A percentile compares a stretch with the other conserved stretches of the same genome.
Conservation (phyloP, 192 early-diverging fungal genomes). For the Coemansia sp. region DNA sequence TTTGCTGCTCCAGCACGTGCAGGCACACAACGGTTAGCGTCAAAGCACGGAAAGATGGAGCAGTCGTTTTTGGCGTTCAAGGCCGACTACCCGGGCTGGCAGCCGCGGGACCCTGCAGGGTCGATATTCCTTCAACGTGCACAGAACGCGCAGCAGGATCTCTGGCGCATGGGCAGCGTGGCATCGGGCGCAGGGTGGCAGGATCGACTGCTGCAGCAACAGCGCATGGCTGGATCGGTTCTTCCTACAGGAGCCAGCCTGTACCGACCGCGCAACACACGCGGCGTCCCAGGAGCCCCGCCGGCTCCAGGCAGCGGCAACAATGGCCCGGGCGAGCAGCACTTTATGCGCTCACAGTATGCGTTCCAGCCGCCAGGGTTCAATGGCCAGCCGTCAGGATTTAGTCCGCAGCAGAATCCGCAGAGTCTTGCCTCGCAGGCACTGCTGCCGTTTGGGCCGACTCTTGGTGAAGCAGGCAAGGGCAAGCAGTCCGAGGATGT, state of each 20-base stretch:
- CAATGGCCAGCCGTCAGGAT: constrained; percentile 29
- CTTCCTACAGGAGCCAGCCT: constrained; percentile 50
- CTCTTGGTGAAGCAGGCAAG: constrained; percentile 23
- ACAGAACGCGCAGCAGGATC: constrained; percentile 51
- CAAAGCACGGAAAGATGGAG: constrained; percentile 97
- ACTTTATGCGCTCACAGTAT: constrained; percentile 30
- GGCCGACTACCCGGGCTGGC: constrained; percentile 91
- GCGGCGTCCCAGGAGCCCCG: constrained; percentile 8
- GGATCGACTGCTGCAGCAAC: constrained; percentile 48
- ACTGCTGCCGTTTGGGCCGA: constrained; percentile 48
- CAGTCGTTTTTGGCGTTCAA: constrained; percentile 96
- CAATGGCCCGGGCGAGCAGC: neutral
- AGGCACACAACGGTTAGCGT: constrained; percentile 61
- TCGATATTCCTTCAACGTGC: constrained; percentile 75
- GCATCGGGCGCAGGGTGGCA: constrained; percentile 41
- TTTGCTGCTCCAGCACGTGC: constrained; percentile 73
- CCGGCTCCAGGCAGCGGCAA: constrained; percentile 17
- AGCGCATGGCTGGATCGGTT: constrained; percentile 51
- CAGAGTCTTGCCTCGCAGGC: constrained; percentile 36
- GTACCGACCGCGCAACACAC: constrained; percentile 17
- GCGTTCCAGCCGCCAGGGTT: constrained; percentile 47
- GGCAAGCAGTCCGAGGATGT: constrained; percentile 9
- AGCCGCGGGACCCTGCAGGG: constrained; percentile 74
- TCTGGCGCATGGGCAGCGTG: constrained; percentile 34
- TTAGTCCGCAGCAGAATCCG: constrained; percentile 17